Conservation (phyloP, 2,329 filamentous ascomycete genomes). For the Fusarium duplospermum region DNA sequence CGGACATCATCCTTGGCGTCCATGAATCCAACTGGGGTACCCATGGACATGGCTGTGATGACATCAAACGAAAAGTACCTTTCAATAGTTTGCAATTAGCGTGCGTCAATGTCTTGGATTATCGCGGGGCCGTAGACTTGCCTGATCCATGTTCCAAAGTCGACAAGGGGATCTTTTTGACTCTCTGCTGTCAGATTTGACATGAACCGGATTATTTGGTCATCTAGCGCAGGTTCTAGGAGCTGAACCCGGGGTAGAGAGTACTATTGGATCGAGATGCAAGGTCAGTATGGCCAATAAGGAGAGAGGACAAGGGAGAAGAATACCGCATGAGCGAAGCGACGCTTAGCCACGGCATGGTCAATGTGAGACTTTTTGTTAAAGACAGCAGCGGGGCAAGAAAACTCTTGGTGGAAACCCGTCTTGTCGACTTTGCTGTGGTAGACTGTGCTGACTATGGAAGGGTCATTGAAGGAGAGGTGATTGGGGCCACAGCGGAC, state of each 20-base stretch:
- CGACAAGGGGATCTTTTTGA: background rate
- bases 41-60: background rate
- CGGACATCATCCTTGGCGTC: background rate
- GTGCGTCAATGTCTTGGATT: background rate
- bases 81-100: background rate
- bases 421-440: background rate
- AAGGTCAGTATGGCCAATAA: background rate
- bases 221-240: background rate
- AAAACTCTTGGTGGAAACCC: background rate
- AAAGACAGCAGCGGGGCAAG: background rate
- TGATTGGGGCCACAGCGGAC: background rate
- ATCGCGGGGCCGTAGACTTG: background rate
- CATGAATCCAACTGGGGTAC: background rate
- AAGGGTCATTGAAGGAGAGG: background rate
- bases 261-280: background rate
- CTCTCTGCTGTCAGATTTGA: background rate
- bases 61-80: background rate
- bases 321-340: background rate
- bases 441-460: background rate
- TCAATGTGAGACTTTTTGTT: background rate
- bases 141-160: conserved; percentile 1
- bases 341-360: background rate
- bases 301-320: background rate
- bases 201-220: background rate
- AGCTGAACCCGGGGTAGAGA: background rate